phyloP scores from a whole-genome alignment of 495 filamentous ascomycete genomes.

The Neurospora terricola region DNA sequence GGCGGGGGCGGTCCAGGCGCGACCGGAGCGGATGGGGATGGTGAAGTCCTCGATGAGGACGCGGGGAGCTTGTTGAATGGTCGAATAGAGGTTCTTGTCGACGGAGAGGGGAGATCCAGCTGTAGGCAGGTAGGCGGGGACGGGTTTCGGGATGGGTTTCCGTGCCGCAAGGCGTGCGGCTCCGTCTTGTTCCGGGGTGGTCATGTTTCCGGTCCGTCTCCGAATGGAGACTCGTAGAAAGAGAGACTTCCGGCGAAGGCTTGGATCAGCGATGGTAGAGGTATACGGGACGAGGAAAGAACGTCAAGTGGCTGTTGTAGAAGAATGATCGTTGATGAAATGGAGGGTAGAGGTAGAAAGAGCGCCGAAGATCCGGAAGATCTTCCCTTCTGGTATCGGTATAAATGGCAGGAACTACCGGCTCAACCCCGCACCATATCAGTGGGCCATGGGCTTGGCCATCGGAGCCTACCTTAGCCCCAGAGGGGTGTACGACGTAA shows the following conservation, averaged over 20 bases:
- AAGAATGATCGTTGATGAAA: not conserved
- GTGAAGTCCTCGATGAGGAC: slow-evolving; percentile 30
- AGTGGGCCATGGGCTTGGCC: not conserved
- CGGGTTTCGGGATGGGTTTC: slow-evolving; percentile 25
- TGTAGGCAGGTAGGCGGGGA: slow-evolving; percentile 40
- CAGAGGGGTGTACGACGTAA: not conserved
- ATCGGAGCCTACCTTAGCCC: not conserved
- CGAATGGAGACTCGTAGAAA: not conserved
- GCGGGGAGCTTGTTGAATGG: slow-evolving; percentile 26
- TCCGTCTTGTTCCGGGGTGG: not conserved
- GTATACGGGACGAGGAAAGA: not conserved
- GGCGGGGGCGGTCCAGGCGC: slow-evolving; percentile 52
- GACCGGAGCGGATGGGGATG: slow-evolving; percentile 47
- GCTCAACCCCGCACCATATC: not conserved
- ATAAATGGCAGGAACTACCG: not conserved
- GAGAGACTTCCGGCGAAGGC: not conserved
- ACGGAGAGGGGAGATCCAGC: slow-evolving; percentile 32
- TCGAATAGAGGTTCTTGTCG: slow-evolving; percentile 31
- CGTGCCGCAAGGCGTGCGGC: not conserved
- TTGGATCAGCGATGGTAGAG: not conserved
- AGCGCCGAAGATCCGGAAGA: not conserved
- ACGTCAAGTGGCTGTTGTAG: not conserved
- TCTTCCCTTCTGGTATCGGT: not conserved
- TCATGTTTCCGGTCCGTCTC: not conserved
- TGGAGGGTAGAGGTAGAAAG: not conserved